Conservation (phyloP, 495 filamentous ascomycete species). For the Aspergillus heteromorphus region DNA sequence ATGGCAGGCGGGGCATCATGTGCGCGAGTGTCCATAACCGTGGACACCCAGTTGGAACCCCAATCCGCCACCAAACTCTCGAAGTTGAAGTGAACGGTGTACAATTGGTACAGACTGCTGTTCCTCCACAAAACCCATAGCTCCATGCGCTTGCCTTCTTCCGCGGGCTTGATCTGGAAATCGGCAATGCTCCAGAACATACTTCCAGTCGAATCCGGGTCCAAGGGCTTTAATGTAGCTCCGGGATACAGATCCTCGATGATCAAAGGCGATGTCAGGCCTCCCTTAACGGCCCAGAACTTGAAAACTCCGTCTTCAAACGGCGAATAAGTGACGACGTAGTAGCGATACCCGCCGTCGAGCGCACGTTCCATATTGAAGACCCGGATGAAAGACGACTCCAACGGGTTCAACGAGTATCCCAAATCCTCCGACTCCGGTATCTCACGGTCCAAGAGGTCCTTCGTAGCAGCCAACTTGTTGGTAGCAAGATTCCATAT, state of each 20-base stretch:
- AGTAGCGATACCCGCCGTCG: conserved; percentile 58
- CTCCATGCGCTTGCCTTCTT: conserved; percentile 51
- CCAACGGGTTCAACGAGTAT: conserved; percentile 73
- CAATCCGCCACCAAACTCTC: conserved; percentile 51
- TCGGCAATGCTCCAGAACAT: conserved; percentile 85
- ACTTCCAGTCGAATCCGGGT: conserved; percentile 61
- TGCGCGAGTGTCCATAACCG: conserved; percentile 57
- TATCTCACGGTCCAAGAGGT: conserved; percentile 58
- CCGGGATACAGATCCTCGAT: conserved; percentile 67
- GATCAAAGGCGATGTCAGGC: conserved; percentile 54
- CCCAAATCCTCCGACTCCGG: conserved; percentile 52
- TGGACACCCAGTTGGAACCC: conserved; percentile 65
- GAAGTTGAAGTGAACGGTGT: conserved; percentile 56
- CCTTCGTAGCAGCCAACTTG: conserved; percentile 62
- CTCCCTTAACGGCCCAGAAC: conserved; percentile 76
- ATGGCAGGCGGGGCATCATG: conserved; percentile 48
- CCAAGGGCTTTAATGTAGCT: conserved; percentile 56
- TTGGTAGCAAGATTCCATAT: conserved; percentile 79
- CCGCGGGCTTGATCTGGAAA: conserved; percentile 60
- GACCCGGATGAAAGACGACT: conserved; percentile 65
- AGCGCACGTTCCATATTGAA: conserved; percentile 51
- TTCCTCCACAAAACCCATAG: conserved; percentile 88
- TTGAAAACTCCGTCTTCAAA: conserved; percentile 87
- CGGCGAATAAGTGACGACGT: conserved; percentile 81
- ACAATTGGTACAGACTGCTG: conserved; percentile 70